Evolutionary conservation across 192 early-diverging fungal species (phyloP), one percentile per base, ranked within the genome.

Genomic region (Coemansia sp.): DNA sequence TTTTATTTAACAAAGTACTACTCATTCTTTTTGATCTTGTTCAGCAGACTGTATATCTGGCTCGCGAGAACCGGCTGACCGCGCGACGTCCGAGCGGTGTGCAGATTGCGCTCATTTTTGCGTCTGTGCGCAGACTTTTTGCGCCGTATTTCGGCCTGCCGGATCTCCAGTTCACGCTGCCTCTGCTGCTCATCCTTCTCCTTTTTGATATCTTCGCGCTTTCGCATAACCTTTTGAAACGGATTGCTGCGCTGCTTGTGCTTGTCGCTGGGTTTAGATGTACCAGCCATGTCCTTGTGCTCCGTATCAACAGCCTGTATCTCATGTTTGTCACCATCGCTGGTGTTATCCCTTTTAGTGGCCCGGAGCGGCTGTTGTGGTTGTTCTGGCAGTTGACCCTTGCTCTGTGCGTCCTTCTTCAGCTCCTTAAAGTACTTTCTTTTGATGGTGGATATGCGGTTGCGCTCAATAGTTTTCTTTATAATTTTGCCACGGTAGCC

Each of bases 391-490:
- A 17, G 7, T 9, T 49, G 48, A 7, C 48, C 7, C 4, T 49
- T 27, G 6, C 35, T 48, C 17, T 19, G 48, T 24, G 65, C 38
- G 5, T 47, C 64, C 24, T 35, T 55, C 53, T 55, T 55, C 48
- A 79, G 63, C 41, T 65, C 64, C 62, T 74, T 79, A 49, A 67
- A 79, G 54, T 69, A 79, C 58, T 74, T 79, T 48, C 72, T 35
- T 37, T 70, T 79, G 8, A 79, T 62, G 57, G 66, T 65, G 52
- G 77, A 73, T 17, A 54, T 35, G 19, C 69, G 67, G 65, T 69
- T 79, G n/a, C 77, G 67, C 64, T 79, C 77, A 43, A 79, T 79
- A 21, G 71, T 58, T 67, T 79, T 41, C 48, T 79, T 79, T 47
- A 79, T 67, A 11, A 74, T 43, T 23, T 65, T 70, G 47, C 77